Evolutionary conservation across 2,329 filamentous ascomycete species (phyloP).

Genomic region (Fusarium caatingaense): DNA sequence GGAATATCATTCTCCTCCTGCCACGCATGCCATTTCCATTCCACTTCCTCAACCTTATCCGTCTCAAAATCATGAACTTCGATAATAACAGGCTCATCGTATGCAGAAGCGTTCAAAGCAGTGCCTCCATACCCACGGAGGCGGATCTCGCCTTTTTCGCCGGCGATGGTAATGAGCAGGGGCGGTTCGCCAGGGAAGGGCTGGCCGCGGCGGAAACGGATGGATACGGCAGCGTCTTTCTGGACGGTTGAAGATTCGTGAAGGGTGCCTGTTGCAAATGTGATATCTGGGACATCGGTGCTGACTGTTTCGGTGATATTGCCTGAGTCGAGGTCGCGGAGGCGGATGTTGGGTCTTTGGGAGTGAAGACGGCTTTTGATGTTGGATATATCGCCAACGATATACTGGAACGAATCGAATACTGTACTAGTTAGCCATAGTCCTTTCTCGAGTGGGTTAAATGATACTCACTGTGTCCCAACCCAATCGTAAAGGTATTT

Average conservation of each 20-base stretch:
- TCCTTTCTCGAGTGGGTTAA: too few species aligned
- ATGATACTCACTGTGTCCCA: conserved; percentile 55
- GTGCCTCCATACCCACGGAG: conserved; percentile 49
- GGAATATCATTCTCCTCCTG: conserved; percentile 57
- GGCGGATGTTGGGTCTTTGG: conserved; percentile 55
- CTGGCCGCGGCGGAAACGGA: conserved; percentile 61
- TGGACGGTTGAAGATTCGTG: conserved; percentile 37
- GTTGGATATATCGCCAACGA: conserved; percentile 58
- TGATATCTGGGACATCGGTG: conserved; percentile 59
- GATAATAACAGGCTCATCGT: conserved; percentile 55
- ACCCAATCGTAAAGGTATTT: conserved; percentile 56
- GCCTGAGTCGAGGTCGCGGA: conserved; percentile 50
- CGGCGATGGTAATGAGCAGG: conserved; percentile 62
- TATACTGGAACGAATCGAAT: conserved; percentile 59
- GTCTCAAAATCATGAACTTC: conserved; percentile 63
- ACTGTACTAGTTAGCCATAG: conserved; percentile 42
- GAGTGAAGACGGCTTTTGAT: conserved; percentile 57
- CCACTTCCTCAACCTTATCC: conserved; percentile 56
- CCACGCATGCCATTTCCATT: conserved; percentile 60
- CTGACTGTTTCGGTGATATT: conserved; percentile 48
- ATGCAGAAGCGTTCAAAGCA: conserved; percentile 46
- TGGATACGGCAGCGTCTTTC: conserved; percentile 55
- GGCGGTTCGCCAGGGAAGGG: conserved; percentile 60
- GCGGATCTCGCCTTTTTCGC: conserved; percentile 63
- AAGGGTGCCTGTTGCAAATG: conserved; percentile 54